Evolutionary conservation across 305 asterid species (phyloP), one percentile per base, ranked within the genome.

Genomic region (Andrographis paniculata): DNA sequence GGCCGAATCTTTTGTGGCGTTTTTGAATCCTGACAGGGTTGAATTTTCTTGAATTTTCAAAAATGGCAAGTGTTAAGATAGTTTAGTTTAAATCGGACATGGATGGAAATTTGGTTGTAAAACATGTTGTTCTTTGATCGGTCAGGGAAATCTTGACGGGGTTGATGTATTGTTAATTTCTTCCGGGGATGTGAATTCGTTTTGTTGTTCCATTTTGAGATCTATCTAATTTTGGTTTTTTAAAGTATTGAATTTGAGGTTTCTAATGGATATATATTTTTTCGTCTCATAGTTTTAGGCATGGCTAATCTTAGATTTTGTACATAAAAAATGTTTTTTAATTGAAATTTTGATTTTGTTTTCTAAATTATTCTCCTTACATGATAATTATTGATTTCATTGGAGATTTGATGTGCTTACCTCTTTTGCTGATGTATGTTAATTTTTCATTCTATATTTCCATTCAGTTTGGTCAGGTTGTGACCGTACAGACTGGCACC

Each of bases 51-150:
- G 37, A 42, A 35, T 49, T 9, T 17, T 0, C 14, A 17, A 36
- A 23, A 17, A 40, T 8, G 4, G 37, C 40, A 5, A 21, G 36
- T 16, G 20, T 30, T 4, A 14, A 18, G 43, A 18, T 27, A 20
- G 15, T 36, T 14, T 6, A 16, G 23, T 33, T 31, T 31, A 9
- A 27, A 15, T 5, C 7, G 20, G 47, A 48, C n/a, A 27, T 45
- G 45, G 21, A 30, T 47, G 13, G 33, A 12, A 36, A 24, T 13
- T 59, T 60, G 30, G 42, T 45, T 9, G 12, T 42, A 27, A 17
- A 19, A 1, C 17, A 42, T 11, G 46, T 24, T 4, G 46, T 9
- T 42, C n/a, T n/a, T n/a, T n/a, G n/a, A n/a, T 24, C 30, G 8
- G 30, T 24, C 8, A 8, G 30, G 30, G 8, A 24, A 3, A 3